These are phyloP conservation scores for Aspergillus sclerotioniger DNA, from an alignment of 495 filamentous ascomycete genomes.

Conservation along the genomic window DNA sequence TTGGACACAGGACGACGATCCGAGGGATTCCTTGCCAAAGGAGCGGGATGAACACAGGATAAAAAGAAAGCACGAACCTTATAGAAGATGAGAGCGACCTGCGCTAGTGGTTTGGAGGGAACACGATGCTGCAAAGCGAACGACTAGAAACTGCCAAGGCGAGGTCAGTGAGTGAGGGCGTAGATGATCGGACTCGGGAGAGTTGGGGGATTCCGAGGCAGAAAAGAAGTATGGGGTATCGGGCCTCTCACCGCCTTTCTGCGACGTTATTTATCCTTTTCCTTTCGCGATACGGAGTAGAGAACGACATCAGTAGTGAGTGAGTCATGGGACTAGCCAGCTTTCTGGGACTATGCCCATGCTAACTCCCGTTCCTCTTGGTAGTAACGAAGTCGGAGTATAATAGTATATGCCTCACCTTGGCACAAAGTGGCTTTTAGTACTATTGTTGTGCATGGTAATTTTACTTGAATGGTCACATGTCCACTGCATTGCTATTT, in stretches of 20 bases:
- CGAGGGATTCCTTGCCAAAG: neutral
- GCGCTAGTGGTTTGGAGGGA: neutral
- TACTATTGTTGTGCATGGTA: too few relatives aligned
- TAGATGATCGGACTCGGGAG: neutral
- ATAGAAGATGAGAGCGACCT: neutral
- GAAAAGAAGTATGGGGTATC: neutral
- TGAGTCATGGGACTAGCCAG: too few relatives aligned
- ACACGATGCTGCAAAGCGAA: neutral
- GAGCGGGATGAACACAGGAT: neutral
- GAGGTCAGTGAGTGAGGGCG: neutral
- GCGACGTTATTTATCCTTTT: neutral
- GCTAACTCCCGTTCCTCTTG: too few relatives aligned
- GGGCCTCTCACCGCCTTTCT: neutral
- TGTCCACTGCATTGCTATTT: too few relatives aligned
- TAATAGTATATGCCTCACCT: too few relatives aligned
- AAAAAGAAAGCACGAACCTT: conserved; percentile 1
- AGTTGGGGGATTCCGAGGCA: neutral
- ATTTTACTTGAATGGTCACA: too few relatives aligned
- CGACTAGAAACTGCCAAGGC: neutral
- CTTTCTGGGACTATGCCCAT: too few relatives aligned
- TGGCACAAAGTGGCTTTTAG: too few relatives aligned
- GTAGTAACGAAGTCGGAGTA: too few relatives aligned
- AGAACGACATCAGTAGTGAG: too few relatives aligned
- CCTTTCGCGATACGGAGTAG: too few relatives aligned
- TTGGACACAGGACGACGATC: neutral